Conservation (phyloP, 2,329 filamentous ascomycete genomes). For the Curvularia lunata region DNA sequence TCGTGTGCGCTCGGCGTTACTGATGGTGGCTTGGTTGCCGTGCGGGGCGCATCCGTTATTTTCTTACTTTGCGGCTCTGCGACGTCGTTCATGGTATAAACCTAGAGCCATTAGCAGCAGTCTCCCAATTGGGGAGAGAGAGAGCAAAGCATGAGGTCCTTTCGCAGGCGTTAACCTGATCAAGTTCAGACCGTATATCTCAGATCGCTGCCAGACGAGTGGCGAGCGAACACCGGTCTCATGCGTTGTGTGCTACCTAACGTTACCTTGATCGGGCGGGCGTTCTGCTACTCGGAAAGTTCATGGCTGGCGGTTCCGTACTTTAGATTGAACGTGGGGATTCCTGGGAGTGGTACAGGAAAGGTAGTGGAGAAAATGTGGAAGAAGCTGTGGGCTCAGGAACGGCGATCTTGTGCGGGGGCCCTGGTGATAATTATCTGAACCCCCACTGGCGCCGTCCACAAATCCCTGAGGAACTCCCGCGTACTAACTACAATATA, state of each 20-base stretch:
- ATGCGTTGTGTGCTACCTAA: slow-evolving; percentile 41
- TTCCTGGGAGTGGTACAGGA: not conserved
- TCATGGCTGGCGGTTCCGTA: slow-evolving; percentile 39
- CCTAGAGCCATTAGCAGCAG: slow-evolving; percentile 48
- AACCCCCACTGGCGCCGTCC: slow-evolving; percentile 5
- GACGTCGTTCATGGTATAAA: slow-evolving; percentile 28
- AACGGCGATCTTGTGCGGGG: not conserved
- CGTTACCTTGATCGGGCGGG: slow-evolving; percentile 48
- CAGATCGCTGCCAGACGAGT: slow-evolving; percentile 47
- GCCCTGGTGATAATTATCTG: not conserved
- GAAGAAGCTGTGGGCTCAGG: not conserved
- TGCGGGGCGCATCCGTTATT: slow-evolving; percentile 33
- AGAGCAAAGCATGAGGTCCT: slow-evolving; percentile 58
- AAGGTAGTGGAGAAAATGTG: not conserved
- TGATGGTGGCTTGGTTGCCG: slow-evolving; percentile 7
- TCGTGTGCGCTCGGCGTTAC: slow-evolving; percentile 13
- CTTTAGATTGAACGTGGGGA: slow-evolving; percentile 10
- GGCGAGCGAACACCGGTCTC: slow-evolving; percentile 47
- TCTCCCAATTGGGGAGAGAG: slow-evolving; percentile 8
- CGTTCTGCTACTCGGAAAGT: slow-evolving; percentile 43
- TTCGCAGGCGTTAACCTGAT: slow-evolving; percentile 62
- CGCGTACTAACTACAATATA: not conserved
- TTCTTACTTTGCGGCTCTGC: slow-evolving; percentile 17
- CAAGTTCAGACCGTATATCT: slow-evolving; percentile 63
- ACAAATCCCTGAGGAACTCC: slow-evolving; percentile 9